Conservation (phyloP, 345 rosid genomes). For the Pelargonium nanum region DNA sequence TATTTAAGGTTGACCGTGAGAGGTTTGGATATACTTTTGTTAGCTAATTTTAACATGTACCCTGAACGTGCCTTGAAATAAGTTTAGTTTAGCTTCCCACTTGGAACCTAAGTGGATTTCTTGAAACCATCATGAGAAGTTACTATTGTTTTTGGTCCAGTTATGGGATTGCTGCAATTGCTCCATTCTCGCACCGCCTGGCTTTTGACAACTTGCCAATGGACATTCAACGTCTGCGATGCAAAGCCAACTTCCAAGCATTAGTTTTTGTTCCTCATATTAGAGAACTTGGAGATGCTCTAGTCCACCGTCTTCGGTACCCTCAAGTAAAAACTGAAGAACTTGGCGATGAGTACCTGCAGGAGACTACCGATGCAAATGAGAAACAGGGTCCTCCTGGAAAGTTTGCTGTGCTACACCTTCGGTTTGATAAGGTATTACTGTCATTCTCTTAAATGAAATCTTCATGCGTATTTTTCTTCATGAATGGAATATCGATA, state of each 20-base stretch:
- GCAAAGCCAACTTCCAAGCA: conserved; percentile 92
- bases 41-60: too few relatives aligned
- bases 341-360: conserved; percentile 25
- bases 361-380: conserved; percentile 26
- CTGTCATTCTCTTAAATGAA: not conserved
- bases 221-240: conserved; percentile 68
- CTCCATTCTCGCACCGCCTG: conserved; percentile 92
- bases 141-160: conserved; percentile 22
- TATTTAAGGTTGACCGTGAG: too few relatives aligned
- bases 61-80: too few relatives aligned
- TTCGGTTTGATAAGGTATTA: conserved; percentile 84
- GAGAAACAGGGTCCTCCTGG: conserved; percentile 25
- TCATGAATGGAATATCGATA: not conserved
- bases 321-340: conserved; percentile 25
- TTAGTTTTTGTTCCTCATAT: conserved; percentile 72
- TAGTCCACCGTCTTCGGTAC: conserved; percentile 60
- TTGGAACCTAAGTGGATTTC: too few relatives aligned
- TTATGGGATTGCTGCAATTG: conserved; percentile 78
- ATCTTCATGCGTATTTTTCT: not conserved
- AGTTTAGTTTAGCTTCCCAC: too few relatives aligned
- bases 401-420: conserved; percentile 81
- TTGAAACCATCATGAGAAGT: too few relatives aligned
- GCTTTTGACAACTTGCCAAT: conserved; percentile 74
- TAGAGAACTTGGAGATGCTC: conserved; percentile 63
- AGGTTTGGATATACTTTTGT: too few relatives aligned